Base-by-base conservation (phyloP, 768 basidiomycete genomes). In the Mycena haematopus region DNA sequence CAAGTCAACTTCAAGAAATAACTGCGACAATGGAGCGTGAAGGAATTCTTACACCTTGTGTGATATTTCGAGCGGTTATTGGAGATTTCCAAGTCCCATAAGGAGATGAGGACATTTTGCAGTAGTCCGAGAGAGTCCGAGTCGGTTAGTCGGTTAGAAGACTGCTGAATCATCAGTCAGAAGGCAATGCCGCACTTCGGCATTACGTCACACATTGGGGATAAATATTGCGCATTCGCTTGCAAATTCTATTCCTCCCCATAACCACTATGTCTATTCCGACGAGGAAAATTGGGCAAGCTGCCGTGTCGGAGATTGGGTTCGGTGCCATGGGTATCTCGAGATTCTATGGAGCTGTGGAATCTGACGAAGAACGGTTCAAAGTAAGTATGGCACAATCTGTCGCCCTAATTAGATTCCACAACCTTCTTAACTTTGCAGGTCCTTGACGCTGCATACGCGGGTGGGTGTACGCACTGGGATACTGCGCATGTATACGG, bases 31-130 rank as follows among this genome's bases (percentile, higher is more conserved):
- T 54, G 36, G 24, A 27, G 5, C 6, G 2, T 8, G 29, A 25
- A 7, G 40, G n/a, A 8, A 35, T 31, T n/a, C 53, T 49, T 67
- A 85, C 83, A 55, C 72, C 74, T 68, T 82, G 71, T 11, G 80
- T 75, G 60, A 87, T 74, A 31, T 80, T 75, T 49, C 82, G 81
- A 35, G 82, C 74, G 2, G 79, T 79, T 57, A 89, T 79, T 3
- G 82, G 78, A 0, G 84, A 85, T 14, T 74, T 73, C 87, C 87
- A 89, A 31, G 80, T 82, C 21, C 87, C 87, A 68, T 78, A 88
- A 0, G 85, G 83, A 13, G 84, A 84, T 31, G 50, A 52, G n/a
- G 61, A 6, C 56, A 62, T 61, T 13, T n/a, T 21, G 29, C 29
- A n/a, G 29, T 24, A 8, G n/a, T 42, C 17, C 15, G 38, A 17